Conservation (phyloP, 352 stramenopile genomes). For the Globisporangium emineosum region DNA sequence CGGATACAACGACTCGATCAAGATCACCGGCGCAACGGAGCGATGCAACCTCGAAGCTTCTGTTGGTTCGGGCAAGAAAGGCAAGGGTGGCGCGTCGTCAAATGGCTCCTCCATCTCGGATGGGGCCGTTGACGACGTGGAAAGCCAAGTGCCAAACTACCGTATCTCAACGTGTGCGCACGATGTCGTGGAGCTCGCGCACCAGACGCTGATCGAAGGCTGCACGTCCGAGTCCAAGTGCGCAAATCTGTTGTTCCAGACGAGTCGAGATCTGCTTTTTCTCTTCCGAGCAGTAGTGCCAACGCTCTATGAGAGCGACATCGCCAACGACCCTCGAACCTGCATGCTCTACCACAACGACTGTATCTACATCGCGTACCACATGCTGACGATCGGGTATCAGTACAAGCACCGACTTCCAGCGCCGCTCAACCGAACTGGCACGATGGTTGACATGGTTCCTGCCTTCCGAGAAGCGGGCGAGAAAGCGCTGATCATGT, state of each 20-base stretch:
- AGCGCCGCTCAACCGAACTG: constrained; percentile 48
- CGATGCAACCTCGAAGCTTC: constrained; percentile 54
- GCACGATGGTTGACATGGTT: constrained; percentile 82
- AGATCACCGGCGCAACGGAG: constrained; percentile 44
- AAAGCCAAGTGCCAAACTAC: constrained; percentile 61
- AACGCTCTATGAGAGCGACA: constrained; percentile 63
- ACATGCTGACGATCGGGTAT: constrained; percentile 75
- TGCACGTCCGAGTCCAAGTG: constrained; percentile 40
- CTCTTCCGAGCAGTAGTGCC: constrained; percentile 67
- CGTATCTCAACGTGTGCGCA: constrained; percentile 50
- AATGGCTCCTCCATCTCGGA: constrained; percentile 8
- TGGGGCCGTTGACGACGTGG: constrained; percentile 26
- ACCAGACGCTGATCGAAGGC: constrained; percentile 63
- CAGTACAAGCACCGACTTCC: constrained; percentile 71
- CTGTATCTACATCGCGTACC: constrained; percentile 75
- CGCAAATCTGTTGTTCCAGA: constrained; percentile 72
- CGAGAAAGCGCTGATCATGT: constrained; percentile 51
- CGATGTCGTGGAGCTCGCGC: constrained; percentile 57
- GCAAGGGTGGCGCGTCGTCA: constrained; percentile 15
- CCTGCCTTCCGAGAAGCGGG: constrained; percentile 57
- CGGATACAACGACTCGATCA: constrained; percentile 65
- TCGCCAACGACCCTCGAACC: constrained; percentile 54
- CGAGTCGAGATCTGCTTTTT: constrained; percentile 70
- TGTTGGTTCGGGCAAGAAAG: constrained; percentile 33
- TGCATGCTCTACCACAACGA: constrained; percentile 87